Percentiles rank a stretch among this genome's conserved stretches.
Evolutionary conservation across 345 rosid genomes (phyloP).

Genomic region (Gossypioides kirkii): DNA sequence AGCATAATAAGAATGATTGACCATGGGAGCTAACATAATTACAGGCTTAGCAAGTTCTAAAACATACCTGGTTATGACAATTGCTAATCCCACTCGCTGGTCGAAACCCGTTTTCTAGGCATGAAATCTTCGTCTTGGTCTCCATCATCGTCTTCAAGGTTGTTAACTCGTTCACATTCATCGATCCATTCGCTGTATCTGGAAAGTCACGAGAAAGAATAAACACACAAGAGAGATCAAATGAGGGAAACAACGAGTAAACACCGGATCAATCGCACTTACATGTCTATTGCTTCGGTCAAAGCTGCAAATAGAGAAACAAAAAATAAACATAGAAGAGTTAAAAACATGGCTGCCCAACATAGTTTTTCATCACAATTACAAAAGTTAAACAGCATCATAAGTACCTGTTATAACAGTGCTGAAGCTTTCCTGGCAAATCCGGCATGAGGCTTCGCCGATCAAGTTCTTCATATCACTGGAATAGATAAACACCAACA

Average conservation of each 20-base stretch:
- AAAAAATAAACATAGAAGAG: constrained; percentile 1
- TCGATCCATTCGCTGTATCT: constrained; percentile 99
- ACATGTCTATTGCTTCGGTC: constrained; percentile 86
- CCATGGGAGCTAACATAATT: no score
- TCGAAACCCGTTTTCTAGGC: constrained; percentile 9
- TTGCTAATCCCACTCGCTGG: not conserved
- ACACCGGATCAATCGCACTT: constrained; percentile 25
- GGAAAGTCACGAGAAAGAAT: constrained; percentile 8
- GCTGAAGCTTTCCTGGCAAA: constrained; percentile 86
- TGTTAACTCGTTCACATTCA: constrained; percentile 83
- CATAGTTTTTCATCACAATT: not conserved
- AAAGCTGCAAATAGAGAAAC: constrained; percentile 57
- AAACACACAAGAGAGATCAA: not conserved
- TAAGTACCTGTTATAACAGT: constrained; percentile 71
- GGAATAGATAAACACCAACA: constrained; percentile 8
- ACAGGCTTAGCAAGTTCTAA: no score
- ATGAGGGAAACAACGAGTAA: not conserved
- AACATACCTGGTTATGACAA: no score
- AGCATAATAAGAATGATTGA: not conserved
- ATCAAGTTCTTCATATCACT: constrained; percentile 87
- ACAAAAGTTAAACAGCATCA: not conserved
- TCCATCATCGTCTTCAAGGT: constrained; percentile 59
- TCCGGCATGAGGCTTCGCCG: constrained; percentile 73
- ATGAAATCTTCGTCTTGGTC: constrained; percentile 15
- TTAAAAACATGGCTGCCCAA: not conserved